Conservation (phyloP, 1,139 yeast genomes). For the Pichia sp. region DNA sequence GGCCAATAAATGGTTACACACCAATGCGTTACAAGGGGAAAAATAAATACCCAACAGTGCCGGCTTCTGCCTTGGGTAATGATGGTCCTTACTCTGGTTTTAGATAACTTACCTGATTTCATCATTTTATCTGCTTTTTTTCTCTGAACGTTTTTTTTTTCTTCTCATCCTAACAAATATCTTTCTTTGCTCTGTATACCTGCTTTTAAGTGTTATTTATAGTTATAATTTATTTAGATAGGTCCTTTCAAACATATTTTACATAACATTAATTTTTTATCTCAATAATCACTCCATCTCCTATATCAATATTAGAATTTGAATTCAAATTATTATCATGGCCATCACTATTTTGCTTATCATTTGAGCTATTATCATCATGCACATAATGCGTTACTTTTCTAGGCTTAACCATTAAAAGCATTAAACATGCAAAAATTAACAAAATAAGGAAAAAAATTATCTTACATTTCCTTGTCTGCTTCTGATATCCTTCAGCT, state of each 20-base stretch:
- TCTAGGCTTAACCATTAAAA: conserved; percentile 63
- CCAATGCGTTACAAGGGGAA: conserved; percentile 10
- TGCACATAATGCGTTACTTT: conserved; percentile 17
- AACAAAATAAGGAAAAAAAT: conserved; percentile 65
- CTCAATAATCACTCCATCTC: no score
- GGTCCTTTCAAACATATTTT: no score
- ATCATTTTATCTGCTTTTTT: no score
- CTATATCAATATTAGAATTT: no score
- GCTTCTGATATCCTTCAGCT: conserved; percentile 76
- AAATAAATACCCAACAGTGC: conserved; percentile 6
- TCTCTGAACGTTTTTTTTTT: no score
- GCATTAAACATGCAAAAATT: conserved; percentile 63
- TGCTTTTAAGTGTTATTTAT: no score
- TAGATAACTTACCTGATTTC: no score
- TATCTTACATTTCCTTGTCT: conserved; percentile 86
- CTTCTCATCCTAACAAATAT: no score
- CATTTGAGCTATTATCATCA: conserved; percentile 1
- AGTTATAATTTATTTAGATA: no score
- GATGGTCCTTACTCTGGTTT: conserved; percentile 27
- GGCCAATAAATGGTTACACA: conserved; percentile 2
- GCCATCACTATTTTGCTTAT: not conserved
- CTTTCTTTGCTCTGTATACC: no score
- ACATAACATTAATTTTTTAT: no score
- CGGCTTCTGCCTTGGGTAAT: conserved; percentile 9
- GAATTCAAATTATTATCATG: no score